These are phyloP conservation scores for Trapa bicornis DNA, from an alignment of 345 rosid species.

Conservation along the genomic window DNA sequence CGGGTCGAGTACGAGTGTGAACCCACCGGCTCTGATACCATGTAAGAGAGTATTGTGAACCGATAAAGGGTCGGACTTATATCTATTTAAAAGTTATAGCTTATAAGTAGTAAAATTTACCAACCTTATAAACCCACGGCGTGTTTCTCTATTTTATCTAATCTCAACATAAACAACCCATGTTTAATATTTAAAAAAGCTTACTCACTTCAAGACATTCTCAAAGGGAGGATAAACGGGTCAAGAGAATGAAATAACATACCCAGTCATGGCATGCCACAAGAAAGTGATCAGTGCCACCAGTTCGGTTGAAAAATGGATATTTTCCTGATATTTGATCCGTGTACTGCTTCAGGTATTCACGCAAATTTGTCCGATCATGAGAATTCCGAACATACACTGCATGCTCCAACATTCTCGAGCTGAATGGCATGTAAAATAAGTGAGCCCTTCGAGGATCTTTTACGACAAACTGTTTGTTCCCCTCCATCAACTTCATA, in stretches of 20 bases:
- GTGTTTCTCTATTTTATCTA: too few species aligned
- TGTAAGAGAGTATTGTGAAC: too few species aligned
- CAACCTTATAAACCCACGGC: too few species aligned
- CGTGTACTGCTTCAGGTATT: constrained; percentile 56
- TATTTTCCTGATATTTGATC: constrained; percentile 67
- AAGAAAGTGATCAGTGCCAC: constrained; percentile 87
- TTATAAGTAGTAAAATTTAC: too few species aligned
- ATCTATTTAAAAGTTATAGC: too few species aligned
- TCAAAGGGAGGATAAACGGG: not conserved
- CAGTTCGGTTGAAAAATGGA: constrained; percentile 84
- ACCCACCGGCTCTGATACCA: too few species aligned
- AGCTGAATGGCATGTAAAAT: constrained; percentile 93
- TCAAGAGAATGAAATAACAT: constrained; percentile 12
- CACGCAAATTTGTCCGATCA: constrained; percentile 66
- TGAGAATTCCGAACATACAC: constrained; percentile 88
- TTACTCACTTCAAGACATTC: not conserved
- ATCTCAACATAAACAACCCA: too few species aligned
- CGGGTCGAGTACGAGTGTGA: too few species aligned
- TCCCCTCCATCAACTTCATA: constrained; percentile 90
- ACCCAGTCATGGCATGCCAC: constrained; percentile 99
- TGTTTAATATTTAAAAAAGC: not conserved
- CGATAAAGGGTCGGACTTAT: too few species aligned
- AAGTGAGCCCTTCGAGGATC: constrained; percentile 78
- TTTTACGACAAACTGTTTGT: constrained; percentile 54
- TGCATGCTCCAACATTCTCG: constrained; percentile 73